These are phyloP conservation scores for Macrolepiota fuliginosa DNA, from an alignment of 768 basidiomycete species.

Conservation along the genomic window DNA sequence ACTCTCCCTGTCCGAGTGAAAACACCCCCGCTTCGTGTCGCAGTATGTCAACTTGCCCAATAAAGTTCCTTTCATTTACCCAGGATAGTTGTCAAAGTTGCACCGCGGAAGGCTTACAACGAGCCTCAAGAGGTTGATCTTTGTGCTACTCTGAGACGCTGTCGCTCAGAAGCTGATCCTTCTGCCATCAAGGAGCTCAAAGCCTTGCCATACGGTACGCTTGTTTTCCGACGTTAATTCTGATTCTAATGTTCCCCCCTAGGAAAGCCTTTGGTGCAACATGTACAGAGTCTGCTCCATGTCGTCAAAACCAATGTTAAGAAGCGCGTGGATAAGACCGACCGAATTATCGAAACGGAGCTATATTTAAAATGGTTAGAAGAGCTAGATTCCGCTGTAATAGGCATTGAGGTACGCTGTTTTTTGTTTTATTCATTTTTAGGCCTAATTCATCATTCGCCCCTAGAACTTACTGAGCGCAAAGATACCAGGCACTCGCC, in stretches of 20 bases:
- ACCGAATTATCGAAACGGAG: conserved; percentile 38
- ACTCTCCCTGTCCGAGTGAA: conserved; percentile 26
- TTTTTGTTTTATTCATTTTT: not conserved
- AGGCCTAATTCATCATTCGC: not conserved
- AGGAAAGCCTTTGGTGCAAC: conserved; percentile 4
- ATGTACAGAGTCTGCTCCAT: conserved; percentile 32
- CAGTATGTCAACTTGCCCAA: not conserved
- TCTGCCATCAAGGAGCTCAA: conserved; percentile 1
- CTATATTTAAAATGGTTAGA: conserved; percentile 41
- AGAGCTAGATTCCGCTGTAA: conserved; percentile 34
- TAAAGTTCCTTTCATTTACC: not conserved
- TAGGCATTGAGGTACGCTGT: conserved; percentile 33
- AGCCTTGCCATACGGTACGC: conserved; percentile 17
- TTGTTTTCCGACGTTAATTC: not conserved
- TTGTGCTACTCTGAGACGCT: not conserved
- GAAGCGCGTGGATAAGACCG: conserved; percentile 22
- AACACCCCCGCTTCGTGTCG: conserved; percentile 10
- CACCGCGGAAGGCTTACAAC: not conserved
- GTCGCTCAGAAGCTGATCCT: not conserved
- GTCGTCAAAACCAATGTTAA: conserved; percentile 30
- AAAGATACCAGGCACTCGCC: conserved; percentile 34
- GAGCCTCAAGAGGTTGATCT: not conserved
- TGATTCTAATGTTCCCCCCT: not conserved
- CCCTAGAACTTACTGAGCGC: conserved; percentile 33
- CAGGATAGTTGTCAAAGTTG: not conserved